Conservation (phyloP, 345 rosid species). For the Bretschneidera sinensis region DNA sequence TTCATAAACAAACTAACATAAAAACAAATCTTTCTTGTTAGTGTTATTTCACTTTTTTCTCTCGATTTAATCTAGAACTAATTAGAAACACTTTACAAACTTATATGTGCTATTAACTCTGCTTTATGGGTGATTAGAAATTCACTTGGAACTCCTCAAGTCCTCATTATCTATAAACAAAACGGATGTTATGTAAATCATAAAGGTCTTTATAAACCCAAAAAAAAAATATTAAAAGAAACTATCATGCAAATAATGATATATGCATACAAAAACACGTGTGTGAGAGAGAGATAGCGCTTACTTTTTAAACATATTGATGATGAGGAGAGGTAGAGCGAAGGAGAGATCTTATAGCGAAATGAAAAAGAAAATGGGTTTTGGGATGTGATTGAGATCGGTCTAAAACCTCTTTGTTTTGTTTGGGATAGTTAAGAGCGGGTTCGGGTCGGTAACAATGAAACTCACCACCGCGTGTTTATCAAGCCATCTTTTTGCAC, state of each 20-base stretch:
- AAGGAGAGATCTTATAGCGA: background rate
- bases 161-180: no score
- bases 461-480: background rate
- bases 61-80: no score
- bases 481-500: background rate
- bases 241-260: background rate
- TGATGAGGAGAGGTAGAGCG: background rate
- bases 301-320: slow-evolving; percentile 48
- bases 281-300: background rate
- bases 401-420: slow-evolving; percentile 7
- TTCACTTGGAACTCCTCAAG: background rate
- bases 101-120: background rate
- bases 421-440: background rate
- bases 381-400: slow-evolving; percentile 7
- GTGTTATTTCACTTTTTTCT: background rate
- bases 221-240: background rate
- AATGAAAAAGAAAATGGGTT: background rate
- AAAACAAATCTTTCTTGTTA: background rate
- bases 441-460: background rate
- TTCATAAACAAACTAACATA: no score
- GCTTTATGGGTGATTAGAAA: background rate
- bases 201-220: background rate
- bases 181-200: background rate
- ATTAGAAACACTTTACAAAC: background rate
- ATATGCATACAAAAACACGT: background rate